These are phyloP conservation scores for Groenewaldozyma sp. DNA, from an alignment of 1,139 yeast species.

Conservation along the genomic window DNA sequence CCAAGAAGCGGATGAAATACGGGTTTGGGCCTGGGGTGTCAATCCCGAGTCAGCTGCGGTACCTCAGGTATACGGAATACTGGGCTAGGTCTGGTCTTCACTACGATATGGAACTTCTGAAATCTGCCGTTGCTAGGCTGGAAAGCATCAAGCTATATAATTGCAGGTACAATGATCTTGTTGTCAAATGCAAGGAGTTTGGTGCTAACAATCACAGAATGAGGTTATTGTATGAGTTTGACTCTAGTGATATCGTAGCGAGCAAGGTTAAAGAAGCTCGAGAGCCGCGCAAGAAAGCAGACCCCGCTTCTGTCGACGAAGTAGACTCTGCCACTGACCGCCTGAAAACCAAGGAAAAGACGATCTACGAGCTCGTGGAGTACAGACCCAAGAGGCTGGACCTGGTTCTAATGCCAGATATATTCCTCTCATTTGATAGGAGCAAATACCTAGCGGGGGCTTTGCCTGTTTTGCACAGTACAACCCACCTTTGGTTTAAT, in stretches of 20 bases:
- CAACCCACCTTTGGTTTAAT: constrained; percentile 30
- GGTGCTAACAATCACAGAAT: constrained; percentile 14
- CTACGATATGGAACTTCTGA: constrained; percentile 15
- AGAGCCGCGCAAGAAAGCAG: no score
- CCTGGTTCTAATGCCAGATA: constrained; percentile 15
- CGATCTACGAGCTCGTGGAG: background rate
- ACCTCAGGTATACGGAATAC: constrained; percentile 49
- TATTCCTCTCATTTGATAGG: constrained; percentile 15
- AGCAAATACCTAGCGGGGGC: constrained; percentile 4
- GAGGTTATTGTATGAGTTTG: constrained; percentile 17
- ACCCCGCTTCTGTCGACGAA: background rate
- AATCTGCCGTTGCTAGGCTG: constrained; percentile 15
- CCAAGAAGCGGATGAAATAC: constrained; percentile 47
- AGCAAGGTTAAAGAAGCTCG: no score
- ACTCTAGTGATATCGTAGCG: constrained; percentile 12
- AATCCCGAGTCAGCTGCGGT: constrained; percentile 59
- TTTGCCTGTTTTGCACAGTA: constrained; percentile 15
- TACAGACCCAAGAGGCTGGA: background rate
- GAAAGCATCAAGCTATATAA: constrained; percentile 22
- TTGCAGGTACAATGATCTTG: constrained; percentile 21
- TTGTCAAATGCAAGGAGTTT: constrained; percentile 20
- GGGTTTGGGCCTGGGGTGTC: constrained; percentile 62
- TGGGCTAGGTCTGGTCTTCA: constrained; percentile 22
- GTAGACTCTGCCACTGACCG: background rate
- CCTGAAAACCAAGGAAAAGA: background rate